A percentile compares a stretch with the other conserved stretches of the same genome.
Conservation (phyloP, 2,329 filamentous ascomycete species). For the Aspergillus quadrilineatus region DNA sequence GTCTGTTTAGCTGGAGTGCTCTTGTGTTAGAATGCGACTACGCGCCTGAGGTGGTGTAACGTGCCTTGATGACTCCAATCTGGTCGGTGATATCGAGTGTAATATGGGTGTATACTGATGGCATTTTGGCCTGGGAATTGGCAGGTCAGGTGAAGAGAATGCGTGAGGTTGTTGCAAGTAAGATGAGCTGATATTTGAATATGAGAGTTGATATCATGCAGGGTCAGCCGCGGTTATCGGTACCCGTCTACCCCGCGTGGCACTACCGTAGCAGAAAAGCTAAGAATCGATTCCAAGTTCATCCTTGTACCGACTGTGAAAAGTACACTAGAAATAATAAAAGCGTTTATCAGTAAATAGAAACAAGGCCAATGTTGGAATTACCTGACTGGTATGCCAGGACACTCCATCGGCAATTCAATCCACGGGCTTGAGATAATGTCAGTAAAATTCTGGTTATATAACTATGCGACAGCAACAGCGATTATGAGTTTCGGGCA, state of each 20-base stretch:
- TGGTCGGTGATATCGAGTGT: not conserved
- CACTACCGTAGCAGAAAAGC: too few relatives aligned
- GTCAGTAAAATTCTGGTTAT: too few relatives aligned
- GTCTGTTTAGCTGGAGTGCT: slow-evolving; percentile 4
- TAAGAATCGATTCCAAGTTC: too few relatives aligned
- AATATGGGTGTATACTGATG: slow-evolving; percentile 1
- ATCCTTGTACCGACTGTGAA: too few relatives aligned
- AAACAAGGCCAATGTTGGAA: too few relatives aligned
- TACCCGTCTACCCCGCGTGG: not conserved
- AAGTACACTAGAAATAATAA: too few relatives aligned
- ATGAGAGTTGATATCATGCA: not conserved
- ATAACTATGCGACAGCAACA: too few relatives aligned
- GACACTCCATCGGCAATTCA: too few relatives aligned
- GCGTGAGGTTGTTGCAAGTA: not conserved
- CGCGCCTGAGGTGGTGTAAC: not conserved
- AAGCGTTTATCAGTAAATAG: too few relatives aligned
- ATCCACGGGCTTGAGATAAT: too few relatives aligned
- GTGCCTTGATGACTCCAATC: slow-evolving; percentile 9
- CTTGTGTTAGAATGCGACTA: not conserved
- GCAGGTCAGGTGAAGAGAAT: not conserved
- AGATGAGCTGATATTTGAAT: not conserved
- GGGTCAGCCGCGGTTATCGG: not conserved
- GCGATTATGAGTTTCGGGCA: too few relatives aligned
- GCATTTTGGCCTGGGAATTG: not conserved
- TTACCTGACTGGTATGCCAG: too few relatives aligned